Conservation (phyloP, 352 stramenopile genomes). For the Pythium apleroticum region DNA sequence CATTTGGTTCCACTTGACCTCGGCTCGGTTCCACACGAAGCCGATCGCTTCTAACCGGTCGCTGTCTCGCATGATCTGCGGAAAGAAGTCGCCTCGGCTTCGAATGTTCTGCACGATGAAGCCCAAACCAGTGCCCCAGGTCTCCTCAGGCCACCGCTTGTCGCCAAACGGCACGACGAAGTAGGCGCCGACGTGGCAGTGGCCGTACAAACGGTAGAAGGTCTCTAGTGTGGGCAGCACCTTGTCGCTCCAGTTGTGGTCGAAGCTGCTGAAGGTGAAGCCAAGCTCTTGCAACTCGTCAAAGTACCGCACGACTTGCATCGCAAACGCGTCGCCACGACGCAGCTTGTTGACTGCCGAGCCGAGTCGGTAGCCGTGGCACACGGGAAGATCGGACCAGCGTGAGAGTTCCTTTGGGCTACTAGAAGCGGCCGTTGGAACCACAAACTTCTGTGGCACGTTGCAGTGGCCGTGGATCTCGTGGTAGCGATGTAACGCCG, state of each 20-base stretch:
- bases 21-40: constrained; percentile 54
- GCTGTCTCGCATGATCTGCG: constrained; percentile 48
- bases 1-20: constrained; percentile 43
- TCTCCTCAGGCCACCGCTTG: constrained; percentile 33
- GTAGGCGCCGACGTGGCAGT: constrained; percentile 38
- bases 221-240: constrained; percentile 50
- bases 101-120: constrained; percentile 61
- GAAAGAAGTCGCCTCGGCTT: constrained; percentile 42
- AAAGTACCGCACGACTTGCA: constrained; percentile 34
- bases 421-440: constrained; percentile 30
- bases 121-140: constrained; percentile 45
- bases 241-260: constrained; percentile 51
- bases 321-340: constrained; percentile 26
- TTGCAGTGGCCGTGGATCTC: constrained; percentile 71
- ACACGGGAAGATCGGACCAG: constrained; percentile 14
- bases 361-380: constrained; percentile 42
- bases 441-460: constrained; percentile 74
- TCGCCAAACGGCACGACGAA: constrained; percentile 43
- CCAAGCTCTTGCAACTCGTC: constrained; percentile 41
- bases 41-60: constrained; percentile 46
- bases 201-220: constrained; percentile 39
- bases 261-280: constrained; percentile 49
- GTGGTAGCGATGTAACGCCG: constrained; percentile 64
- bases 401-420: not conserved
- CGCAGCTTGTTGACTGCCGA: constrained; percentile 52